Evolutionary conservation across 176 grass and related monocot species (phyloP).

Genomic region (Rhynchospora tenuis): DNA sequence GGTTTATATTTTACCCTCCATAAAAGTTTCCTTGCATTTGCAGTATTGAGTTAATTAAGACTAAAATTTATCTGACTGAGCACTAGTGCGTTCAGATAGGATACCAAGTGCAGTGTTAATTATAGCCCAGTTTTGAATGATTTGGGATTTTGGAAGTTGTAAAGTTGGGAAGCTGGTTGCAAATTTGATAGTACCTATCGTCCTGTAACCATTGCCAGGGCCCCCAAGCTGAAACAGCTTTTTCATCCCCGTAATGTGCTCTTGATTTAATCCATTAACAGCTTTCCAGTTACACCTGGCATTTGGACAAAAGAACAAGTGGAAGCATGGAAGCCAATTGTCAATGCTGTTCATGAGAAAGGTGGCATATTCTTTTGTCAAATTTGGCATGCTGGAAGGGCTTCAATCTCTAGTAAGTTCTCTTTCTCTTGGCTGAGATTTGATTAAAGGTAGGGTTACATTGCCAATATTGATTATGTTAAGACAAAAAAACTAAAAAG

Average conservation of each 20-base stretch:
- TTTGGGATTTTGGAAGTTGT: neutral
- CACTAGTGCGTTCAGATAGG: neutral
- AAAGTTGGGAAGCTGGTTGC: neutral
- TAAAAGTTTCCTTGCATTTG: neutral
- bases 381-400: conserved; percentile 53
- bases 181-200: neutral
- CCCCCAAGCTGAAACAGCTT: neutral
- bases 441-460: too few relatives aligned
- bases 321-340: conserved; percentile 52
- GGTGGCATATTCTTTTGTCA: conserved; percentile 75
- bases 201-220: neutral
- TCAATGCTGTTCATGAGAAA: conserved; percentile 51
- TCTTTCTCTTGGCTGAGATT: too few relatives aligned
- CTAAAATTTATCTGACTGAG: neutral
- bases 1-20: neutral
- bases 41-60: neutral
- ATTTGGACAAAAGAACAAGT: conserved; percentile 64
- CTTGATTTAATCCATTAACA: conserved; percentile 28
- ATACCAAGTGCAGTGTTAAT: neutral
- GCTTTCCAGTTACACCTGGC: conserved; percentile 41
- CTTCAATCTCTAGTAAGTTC: conserved; percentile 34
- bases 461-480: too few relatives aligned
- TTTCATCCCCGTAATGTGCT: conserved; percentile 26
- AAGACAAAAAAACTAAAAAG: too few relatives aligned
- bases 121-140: neutral